phyloP scores from a whole-genome alignment of 176 grass and related monocot species.

The Cymbopogon citratus region DNA sequence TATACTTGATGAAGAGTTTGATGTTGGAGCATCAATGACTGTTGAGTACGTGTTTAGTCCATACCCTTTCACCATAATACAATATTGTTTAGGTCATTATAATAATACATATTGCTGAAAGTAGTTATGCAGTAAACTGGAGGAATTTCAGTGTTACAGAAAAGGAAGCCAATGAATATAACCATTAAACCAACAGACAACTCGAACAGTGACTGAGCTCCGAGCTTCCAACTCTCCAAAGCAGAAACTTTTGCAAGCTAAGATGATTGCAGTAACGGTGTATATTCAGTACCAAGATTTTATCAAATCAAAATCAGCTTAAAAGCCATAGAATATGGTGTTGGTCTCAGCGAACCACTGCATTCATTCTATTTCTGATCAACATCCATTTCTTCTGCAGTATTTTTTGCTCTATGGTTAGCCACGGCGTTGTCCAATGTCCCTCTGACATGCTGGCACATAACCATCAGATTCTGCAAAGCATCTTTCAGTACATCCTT shows the following conservation, averaged over 20 bases:
- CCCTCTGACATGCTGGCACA: slow-evolving; percentile 55
- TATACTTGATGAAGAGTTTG: neutral
- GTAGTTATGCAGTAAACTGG: neutral
- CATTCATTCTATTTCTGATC: neutral
- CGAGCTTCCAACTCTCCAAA: neutral
- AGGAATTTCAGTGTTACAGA: neutral
- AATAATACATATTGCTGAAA: neutral
- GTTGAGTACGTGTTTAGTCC: neutral
- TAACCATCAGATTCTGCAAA: slow-evolving; percentile 48
- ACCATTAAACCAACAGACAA: neutral
- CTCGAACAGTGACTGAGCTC: neutral
- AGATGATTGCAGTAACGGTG: neutral
- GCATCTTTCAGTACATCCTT: slow-evolving; percentile 77
- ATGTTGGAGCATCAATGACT: neutral
- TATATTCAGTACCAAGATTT: neutral
- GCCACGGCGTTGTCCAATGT: slow-evolving; percentile 47
- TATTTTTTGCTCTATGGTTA: slow-evolving; percentile 34
- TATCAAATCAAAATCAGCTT: neutral
- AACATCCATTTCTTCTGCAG: slow-evolving; percentile 27
- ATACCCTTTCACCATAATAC: neutral
- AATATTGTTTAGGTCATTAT: neutral
- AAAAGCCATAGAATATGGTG: neutral
- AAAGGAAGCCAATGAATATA: neutral
- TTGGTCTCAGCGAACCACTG: neutral
- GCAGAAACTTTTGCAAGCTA: neutral